phyloP scores from a whole-genome alignment of 257 asterid genomes.

The Lycium ferocissimum region DNA sequence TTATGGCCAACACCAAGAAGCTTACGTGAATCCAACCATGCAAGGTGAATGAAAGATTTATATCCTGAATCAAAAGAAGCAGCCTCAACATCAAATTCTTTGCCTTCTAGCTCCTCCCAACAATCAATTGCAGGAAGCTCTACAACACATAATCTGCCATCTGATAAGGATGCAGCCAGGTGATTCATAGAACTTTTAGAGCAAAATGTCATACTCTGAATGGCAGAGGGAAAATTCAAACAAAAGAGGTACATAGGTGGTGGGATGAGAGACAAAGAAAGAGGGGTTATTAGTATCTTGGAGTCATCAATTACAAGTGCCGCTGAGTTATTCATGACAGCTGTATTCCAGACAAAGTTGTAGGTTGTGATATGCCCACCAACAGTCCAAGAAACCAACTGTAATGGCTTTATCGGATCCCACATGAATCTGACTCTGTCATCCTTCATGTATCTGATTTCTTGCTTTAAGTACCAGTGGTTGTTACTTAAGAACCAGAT shows the following conservation, averaged over 20 bases:
- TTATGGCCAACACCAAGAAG: conserved; percentile 60
- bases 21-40: conserved; percentile 75
- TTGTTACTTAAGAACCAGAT: conserved; percentile 88
- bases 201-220: conserved; percentile 59
- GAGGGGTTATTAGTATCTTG: conserved; percentile 74
- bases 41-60: conserved; percentile 61
- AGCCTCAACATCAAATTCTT: conserved; percentile 63
- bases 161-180: conserved; percentile 80
- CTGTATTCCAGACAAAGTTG: conserved; percentile 85
- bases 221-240: conserved; percentile 70
- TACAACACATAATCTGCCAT: conserved; percentile 79
- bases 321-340: conserved; percentile 75
- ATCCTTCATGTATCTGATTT: conserved; percentile 71
- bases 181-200: conserved; percentile 53
- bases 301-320: conserved; percentile 89
- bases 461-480: conserved; percentile 94
- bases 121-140: conserved; percentile 80
- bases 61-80: conserved; percentile 45
- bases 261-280: conserved; percentile 80
- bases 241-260: conserved; percentile 83
- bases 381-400: conserved; percentile 76
- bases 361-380: conserved; percentile 63
- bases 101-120: conserved; percentile 95
- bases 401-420: conserved; percentile 78
- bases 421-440: conserved; percentile 74